Evolutionary conservation across 352 stramenopile genomes (phyloP).

Genomic region (Globisporangium mamillatum): DNA sequence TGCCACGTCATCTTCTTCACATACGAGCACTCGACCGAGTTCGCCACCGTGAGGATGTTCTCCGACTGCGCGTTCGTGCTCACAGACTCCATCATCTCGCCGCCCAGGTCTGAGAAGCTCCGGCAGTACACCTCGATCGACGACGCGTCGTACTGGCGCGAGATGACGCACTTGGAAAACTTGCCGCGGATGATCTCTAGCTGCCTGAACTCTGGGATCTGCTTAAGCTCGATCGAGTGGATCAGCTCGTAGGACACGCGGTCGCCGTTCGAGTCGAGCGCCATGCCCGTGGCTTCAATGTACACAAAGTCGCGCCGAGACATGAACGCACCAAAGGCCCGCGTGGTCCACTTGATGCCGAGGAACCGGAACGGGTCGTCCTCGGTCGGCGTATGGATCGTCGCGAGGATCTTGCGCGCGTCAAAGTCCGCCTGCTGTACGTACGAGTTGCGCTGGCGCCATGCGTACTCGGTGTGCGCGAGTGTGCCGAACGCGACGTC

Average conservation of each 20-base stretch:
- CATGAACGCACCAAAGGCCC: constrained; percentile 32
- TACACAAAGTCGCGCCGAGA: constrained; percentile 36
- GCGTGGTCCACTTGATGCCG: constrained; percentile 44
- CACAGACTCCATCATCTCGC: constrained; percentile 31
- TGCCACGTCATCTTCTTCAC: constrained; percentile 51
- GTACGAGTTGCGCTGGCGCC: constrained; percentile 39
- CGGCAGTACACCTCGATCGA: constrained; percentile 51
- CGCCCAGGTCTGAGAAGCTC: constrained; percentile 38
- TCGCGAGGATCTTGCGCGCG: constrained; percentile 32
- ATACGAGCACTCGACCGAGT: constrained; percentile 45
- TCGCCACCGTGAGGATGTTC: constrained; percentile 16
- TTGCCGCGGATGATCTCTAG: constrained; percentile 41
- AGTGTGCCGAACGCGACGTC: constrained; percentile 45
- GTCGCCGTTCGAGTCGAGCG: constrained; percentile 19
- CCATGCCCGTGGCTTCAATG: constrained; percentile 19
- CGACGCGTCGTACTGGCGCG: constrained; percentile 30
- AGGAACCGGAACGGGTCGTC: constrained; percentile 55
- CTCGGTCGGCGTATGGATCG: constrained; percentile 34
- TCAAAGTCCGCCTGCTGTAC: constrained; percentile 32
- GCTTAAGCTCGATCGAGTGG: constrained; percentile 15
- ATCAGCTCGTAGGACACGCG: constrained; percentile 17
- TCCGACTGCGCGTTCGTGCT: constrained; percentile 29
- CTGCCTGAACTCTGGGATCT: constrained; percentile 16
- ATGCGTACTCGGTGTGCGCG: constrained; percentile 32
- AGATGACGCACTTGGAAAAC: constrained; percentile 53